Conservation (phyloP, 805 yeast species). For the Tetrapisispora pingtungensis region DNA sequence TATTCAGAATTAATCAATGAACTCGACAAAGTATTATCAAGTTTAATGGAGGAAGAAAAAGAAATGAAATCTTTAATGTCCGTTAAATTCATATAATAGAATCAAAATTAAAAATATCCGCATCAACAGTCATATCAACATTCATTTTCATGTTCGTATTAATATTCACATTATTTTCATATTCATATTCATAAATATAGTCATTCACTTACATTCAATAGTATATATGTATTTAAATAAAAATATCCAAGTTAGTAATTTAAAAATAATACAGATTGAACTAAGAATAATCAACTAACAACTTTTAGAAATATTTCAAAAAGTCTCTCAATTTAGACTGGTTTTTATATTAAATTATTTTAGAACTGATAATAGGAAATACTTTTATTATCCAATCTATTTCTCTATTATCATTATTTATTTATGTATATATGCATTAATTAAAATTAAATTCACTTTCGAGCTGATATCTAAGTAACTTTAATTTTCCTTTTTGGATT, state of each 20-base stretch:
- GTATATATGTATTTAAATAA: too few relatives aligned
- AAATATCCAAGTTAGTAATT: too few relatives aligned
- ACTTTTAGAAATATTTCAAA: too few relatives aligned
- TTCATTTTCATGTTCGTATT: background rate
- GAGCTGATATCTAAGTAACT: background rate
- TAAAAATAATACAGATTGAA: too few relatives aligned
- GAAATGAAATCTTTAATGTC: slow-evolving; percentile 22
- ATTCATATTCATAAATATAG: background rate
- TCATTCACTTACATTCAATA: background rate
- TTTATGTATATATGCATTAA: background rate
- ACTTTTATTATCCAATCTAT: too few relatives aligned
- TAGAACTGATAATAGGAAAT: too few relatives aligned
- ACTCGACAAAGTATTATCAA: slow-evolving; percentile 9
- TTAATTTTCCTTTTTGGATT: slow-evolving; percentile 36
- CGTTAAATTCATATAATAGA: slow-evolving; percentile 16
- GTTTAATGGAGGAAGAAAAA: slow-evolving; percentile 17
- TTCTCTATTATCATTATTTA: too few relatives aligned
- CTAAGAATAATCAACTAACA: too few relatives aligned
- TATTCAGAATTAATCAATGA: slow-evolving; percentile 6
- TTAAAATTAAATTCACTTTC: background rate
- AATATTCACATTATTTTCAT: background rate
- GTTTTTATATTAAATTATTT: too few relatives aligned
- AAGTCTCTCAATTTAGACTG: too few relatives aligned
- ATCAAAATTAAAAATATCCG: too few relatives aligned
- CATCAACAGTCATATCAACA: background rate